Conservation (phyloP, 1,284 basidiomycete species). For the Sporisorium exsertum region DNA sequence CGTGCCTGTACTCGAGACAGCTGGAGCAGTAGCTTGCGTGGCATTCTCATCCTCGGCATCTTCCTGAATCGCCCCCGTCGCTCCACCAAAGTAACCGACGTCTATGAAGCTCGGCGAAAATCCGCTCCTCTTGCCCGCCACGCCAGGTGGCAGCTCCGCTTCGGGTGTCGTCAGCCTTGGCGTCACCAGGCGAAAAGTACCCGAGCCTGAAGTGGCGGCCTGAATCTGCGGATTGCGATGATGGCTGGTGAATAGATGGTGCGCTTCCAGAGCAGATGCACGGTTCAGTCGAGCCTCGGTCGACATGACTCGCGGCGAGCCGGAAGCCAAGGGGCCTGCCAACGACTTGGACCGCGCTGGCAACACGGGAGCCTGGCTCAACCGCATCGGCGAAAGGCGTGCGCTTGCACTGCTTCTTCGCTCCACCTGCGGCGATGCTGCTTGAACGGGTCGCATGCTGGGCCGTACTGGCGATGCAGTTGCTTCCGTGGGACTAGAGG, state of each 20-base stretch:
- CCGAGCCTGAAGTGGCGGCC: constrained; percentile 59
- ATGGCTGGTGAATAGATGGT: constrained; percentile 40
- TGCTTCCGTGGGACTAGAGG: constrained; percentile 11
- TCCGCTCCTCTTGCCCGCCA: constrained; percentile 15
- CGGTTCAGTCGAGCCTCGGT: constrained; percentile 25
- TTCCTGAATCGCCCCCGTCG: constrained; percentile 23
- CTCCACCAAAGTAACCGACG: constrained; percentile 51
- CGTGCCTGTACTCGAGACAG: background rate
- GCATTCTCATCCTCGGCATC: constrained; percentile 17
- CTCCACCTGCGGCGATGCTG: constrained; percentile 3
- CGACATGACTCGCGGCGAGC: constrained; percentile 27
- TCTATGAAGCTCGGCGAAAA: constrained; percentile 36
- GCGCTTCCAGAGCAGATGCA: constrained; percentile 43
- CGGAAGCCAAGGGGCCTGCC: constrained; percentile 20
- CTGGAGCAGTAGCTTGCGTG: background rate
- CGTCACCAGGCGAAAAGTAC: constrained; percentile 58
- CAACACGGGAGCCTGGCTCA: constrained; percentile 19
- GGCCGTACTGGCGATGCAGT: constrained; percentile 1
- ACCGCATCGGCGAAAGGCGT: constrained; percentile 28
- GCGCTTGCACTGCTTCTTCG: constrained; percentile 25
- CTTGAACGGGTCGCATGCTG: background rate
- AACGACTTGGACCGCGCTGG: constrained; percentile 39
- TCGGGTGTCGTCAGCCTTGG: constrained; percentile 60
- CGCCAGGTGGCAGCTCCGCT: constrained; percentile 35
- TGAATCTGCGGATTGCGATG: constrained; percentile 51